Percentiles rank a stretch among this genome's conserved stretches.
These are phyloP conservation scores for Phaffia tasmanica DNA, from an alignment of 768 basidiomycete species.

Conservation along the genomic window DNA sequence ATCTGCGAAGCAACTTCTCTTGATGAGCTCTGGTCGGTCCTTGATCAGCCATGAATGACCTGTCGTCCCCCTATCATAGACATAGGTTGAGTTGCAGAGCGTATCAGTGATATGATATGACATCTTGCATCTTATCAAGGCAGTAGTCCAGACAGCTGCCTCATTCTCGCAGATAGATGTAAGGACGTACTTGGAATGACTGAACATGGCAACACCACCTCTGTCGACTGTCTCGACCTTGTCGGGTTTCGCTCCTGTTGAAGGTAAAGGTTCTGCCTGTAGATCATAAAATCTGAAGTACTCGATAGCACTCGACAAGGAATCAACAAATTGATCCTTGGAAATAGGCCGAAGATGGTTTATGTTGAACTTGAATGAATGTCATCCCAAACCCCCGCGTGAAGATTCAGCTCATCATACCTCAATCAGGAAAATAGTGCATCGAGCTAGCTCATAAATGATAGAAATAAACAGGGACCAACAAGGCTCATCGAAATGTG, in stretches of 20 bases:
- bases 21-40: conserved; percentile 54
- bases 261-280: background rate
- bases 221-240: background rate
- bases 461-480: conserved; percentile 1
- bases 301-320: conserved; percentile 52
- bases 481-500: conserved; percentile 69
- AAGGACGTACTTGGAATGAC: conserved; percentile 71
- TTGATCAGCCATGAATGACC: conserved; percentile 84
- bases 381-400: background rate
- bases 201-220: conserved; percentile 62
- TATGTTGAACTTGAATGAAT: conserved; percentile 48
- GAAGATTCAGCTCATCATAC: background rate
- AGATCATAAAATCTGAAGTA: conserved; percentile 49
- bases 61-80: conserved; percentile 54
- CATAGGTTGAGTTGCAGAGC: conserved; percentile 18
- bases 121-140: background rate
- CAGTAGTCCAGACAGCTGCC: background rate
- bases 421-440: no score
- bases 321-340: conserved; percentile 50
- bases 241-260: background rate
- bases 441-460: background rate
- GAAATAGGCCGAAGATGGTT: conserved; percentile 59
- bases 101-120: background rate
- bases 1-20: conserved; percentile 78
- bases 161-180: background rate